These are phyloP conservation scores for Prunus dulcis DNA, from an alignment of 306 rosid species.

Conservation along the genomic window DNA sequence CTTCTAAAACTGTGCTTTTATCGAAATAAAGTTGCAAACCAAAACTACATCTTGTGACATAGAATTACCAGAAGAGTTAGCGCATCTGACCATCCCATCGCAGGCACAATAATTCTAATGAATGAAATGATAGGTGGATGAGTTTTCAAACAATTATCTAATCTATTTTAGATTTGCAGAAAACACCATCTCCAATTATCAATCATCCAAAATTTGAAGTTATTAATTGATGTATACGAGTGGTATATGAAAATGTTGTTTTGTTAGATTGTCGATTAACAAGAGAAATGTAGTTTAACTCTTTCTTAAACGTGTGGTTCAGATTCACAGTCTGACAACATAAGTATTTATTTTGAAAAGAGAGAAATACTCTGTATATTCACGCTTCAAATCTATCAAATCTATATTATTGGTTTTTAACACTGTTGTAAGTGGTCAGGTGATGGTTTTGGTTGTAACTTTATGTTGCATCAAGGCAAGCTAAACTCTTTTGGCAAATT, in stretches of 20 bases:
- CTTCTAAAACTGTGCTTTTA: neutral
- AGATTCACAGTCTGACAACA: too few relatives aligned
- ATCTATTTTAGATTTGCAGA: neutral
- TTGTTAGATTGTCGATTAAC: too few relatives aligned
- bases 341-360: too few relatives aligned
- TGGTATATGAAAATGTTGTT: too few relatives aligned
- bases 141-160: neutral
- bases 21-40: neutral
- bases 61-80: neutral
- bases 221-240: neutral
- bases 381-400: neutral
- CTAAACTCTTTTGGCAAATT: conserved; percentile 1
- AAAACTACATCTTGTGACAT: neutral
- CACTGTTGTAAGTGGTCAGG: neutral
- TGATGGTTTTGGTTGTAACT: neutral
- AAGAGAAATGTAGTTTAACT: too few relatives aligned
- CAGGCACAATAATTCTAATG: neutral
- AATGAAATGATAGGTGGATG: neutral
- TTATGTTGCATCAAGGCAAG: conserved; percentile 16
- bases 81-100: neutral
- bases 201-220: neutral
- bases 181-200: neutral
- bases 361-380: too few relatives aligned
- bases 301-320: too few relatives aligned
- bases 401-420: neutral